phyloP scores from a whole-genome alignment of 2,329 filamentous ascomycete genomes.

The Herpotrichia juniperi region DNA sequence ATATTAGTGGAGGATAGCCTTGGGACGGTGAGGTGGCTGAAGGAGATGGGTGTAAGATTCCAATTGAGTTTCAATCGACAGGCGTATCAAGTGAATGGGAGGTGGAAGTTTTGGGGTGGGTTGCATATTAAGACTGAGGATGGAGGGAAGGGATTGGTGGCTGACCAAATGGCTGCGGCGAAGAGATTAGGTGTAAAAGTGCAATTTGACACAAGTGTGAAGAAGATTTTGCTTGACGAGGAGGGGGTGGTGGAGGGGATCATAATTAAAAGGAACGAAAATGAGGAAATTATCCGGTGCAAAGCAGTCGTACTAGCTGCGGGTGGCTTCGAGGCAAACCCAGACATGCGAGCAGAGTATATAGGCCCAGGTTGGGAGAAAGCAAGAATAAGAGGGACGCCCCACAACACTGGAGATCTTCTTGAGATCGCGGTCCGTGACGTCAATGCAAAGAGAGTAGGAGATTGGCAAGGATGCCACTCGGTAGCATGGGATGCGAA shows the following conservation, averaged over 20 bases:
- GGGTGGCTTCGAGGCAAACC: conserved; percentile 69
- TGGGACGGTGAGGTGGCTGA: conserved; percentile 61
- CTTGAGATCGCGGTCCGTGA: conserved; percentile 59
- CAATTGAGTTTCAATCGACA: conserved; percentile 70
- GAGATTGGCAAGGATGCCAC: conserved; percentile 70
- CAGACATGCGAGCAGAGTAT: conserved; percentile 61
- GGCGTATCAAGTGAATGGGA: conserved; percentile 66
- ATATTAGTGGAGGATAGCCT: conserved; percentile 60
- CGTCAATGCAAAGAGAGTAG: conserved; percentile 58
- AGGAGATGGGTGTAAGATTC: conserved; percentile 60
- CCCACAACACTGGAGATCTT: conserved; percentile 67
- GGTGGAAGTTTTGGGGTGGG: conserved; percentile 71
- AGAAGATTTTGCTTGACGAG: conserved; percentile 45
- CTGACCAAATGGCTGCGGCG: conserved; percentile 56
- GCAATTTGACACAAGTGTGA: conserved; percentile 55
- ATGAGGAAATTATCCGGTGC: conserved; percentile 36
- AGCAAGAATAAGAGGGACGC: conserved; percentile 67
- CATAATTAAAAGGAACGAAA: conserved; percentile 31
- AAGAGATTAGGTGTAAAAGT: conserved; percentile 51
- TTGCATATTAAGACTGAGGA: conserved; percentile 64
- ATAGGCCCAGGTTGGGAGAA: conserved; percentile 68
- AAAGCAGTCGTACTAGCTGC: conserved; percentile 61
- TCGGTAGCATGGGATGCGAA: conserved; percentile 70
- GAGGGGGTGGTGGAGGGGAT: conserved; percentile 42
- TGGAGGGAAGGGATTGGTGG: conserved; percentile 65